Evolutionary conservation across 768 basidiomycete genomes (phyloP).

Genomic region (Boletus vinaceobasis): DNA sequence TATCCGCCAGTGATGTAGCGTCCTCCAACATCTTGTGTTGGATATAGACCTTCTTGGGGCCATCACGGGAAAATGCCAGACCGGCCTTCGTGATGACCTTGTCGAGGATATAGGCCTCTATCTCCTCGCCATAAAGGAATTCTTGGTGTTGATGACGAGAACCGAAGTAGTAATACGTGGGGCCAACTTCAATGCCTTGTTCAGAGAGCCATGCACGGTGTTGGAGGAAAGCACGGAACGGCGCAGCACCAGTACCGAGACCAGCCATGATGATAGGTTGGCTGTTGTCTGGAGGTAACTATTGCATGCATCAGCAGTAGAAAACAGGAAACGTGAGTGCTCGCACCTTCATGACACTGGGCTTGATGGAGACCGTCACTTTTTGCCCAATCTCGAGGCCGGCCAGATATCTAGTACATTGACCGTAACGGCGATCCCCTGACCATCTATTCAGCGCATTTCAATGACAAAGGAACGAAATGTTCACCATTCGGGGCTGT

Average conservation of each 20-base stretch:
- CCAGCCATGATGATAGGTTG: slow-evolving; percentile 99
- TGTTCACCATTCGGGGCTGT: slow-evolving; percentile 70
- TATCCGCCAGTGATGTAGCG: slow-evolving; percentile 66
- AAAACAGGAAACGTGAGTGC: not conserved
- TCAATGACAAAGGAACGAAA: not conserved
- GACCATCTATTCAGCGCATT: slow-evolving; percentile 4
- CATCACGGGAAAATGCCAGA: slow-evolving; percentile 95
- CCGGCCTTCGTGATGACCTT: slow-evolving; percentile 86
- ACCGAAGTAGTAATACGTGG: slow-evolving; percentile 97
- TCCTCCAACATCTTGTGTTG: slow-evolving; percentile 98
- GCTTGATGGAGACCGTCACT: slow-evolving; percentile 96
- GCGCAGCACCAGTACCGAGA: slow-evolving; percentile 96
- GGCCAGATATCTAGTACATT: slow-evolving; percentile 94
- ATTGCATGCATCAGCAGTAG: slow-evolving; percentile 12
- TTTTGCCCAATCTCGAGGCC: slow-evolving; percentile 81
- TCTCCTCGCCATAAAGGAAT: slow-evolving; percentile 95
- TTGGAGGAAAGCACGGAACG: slow-evolving; percentile 99
- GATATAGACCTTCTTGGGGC: slow-evolving; percentile 92
- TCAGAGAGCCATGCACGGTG: slow-evolving; percentile 81
- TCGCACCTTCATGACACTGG: slow-evolving; percentile 96
- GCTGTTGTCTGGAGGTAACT: slow-evolving; percentile 79
- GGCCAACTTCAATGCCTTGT: slow-evolving; percentile 80
- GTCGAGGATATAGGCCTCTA: slow-evolving; percentile 88
- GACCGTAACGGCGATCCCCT: slow-evolving; percentile 83
- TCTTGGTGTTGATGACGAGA: slow-evolving; percentile 94